Base-by-base conservation (phyloP, 352 stramenopile species). In the Globisporangium irregulare region DNA sequence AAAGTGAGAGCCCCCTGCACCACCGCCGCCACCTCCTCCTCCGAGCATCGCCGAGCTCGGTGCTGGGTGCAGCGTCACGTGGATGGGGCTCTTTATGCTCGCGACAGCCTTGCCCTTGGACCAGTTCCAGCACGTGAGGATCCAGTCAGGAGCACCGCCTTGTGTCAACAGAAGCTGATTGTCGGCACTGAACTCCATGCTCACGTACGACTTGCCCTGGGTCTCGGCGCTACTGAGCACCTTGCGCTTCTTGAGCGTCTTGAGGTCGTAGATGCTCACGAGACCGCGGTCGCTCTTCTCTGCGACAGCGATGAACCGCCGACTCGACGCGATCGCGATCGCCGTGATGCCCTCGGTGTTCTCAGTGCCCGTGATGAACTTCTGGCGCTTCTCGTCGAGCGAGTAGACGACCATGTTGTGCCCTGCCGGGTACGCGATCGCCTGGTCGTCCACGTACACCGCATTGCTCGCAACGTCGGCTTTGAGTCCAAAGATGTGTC, bases 401-500 rank as follows among this genome's bases (percentile, higher is more conserved):
- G 86, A 91, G 69, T 95, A 94, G 50, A 97, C 75, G 50, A 97
- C 81, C 18, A 98, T 69, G 63, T 85, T 87, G 77, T 97, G 90
- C 34, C 92, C 93, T 20, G 89, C 95, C 24, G 92, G 86, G 74
- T 97, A 96, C 43, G 81, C 78, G 25, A 95, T 68, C 12, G 80
- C 87, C 62, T 92, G 81, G 61, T 96, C 90, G 68, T 97, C 89
- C 34, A 95, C 79, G 65, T 92, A 97, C 64, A 86, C 79, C 3
- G 92, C 80, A 68, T 90, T 94, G 67, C 80, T 92, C 66, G 78
- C 71, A 29, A 97, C 86, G 56, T 97, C 89, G 22, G 78, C 72
- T 61, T 97, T 97, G 56, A 98, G 78, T 0, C 94, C 94, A 65
- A 98, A 98, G 59, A 97, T 91, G 70, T 98, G 92, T 10, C 85